Percentiles rank a stretch among this genome's conserved stretches.
Conservation (phyloP, 257 asterid species). For the Catharanthus roseus region DNA sequence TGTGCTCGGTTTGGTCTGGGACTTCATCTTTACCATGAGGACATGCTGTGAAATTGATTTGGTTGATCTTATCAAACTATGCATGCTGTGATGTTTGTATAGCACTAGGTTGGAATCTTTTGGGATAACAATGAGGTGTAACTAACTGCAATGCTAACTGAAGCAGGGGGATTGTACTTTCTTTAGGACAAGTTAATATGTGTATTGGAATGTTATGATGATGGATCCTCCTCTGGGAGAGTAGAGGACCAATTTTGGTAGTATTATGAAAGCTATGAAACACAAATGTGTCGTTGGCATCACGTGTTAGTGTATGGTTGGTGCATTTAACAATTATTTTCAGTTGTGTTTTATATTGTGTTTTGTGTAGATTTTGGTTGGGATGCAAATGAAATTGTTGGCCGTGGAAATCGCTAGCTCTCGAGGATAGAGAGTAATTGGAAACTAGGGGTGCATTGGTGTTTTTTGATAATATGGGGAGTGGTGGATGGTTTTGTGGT, state of each 20-base stretch:
- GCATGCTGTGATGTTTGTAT: neutral
- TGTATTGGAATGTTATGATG: neutral
- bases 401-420: too few species aligned
- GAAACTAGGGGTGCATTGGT: too few species aligned
- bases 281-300: neutral
- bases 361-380: neutral
- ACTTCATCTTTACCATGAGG: slow-evolving; percentile 87
- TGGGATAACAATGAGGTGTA: neutral
- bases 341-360: neutral
- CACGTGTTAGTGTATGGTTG: neutral
- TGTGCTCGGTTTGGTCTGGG: slow-evolving; percentile 93
- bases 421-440: too few species aligned
- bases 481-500: too few species aligned
- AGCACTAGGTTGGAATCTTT: neutral
- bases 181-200: too few species aligned
- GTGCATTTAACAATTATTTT: neutral
- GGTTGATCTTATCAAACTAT: neutral
- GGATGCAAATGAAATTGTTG: neutral
- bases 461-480: too few species aligned
- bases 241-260: neutral
- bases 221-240: neutral
- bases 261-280: neutral
- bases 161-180: neutral
- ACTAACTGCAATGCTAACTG: neutral
- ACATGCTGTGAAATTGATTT: slow-evolving; percentile 34